Base-by-base conservation (phyloP, 2,329 filamentous ascomycete genomes). In the Pyricularia pennisetigena region DNA sequence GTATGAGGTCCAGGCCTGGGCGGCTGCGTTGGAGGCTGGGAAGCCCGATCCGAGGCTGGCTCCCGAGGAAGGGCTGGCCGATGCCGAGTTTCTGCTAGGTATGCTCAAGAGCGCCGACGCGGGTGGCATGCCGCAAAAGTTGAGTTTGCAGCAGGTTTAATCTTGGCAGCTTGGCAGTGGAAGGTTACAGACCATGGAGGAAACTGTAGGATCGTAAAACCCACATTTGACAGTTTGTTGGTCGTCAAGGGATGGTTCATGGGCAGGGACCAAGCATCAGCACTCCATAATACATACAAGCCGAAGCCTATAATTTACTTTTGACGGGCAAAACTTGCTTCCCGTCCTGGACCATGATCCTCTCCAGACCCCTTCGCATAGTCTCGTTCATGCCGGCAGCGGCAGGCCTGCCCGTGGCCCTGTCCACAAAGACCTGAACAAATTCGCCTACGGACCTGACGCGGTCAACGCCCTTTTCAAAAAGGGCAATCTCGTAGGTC, bases 381-480 rank as follows among this genome's bases (percentile, higher is more conserved):
- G 78, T 79, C 8, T 79, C 74, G 64, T 81, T 82, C 86, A 95
- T 92, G 7, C 89, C 91, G 28, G 82, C 79, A 30, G 81, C 78
- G 28, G 82, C 85, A n/a, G 92, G 91, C 70, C 88, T 85, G 71
- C 89, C 87, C 20, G 86, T 90, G 54, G 84, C 83, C 67, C 91
- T 84, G 69, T 94, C 87, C n/a, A 96, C 91, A 79, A 94, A 97
- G 12, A 97, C 92, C 76, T 97, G 94, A 16, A 93, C 85, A 75
- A 95, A 93, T 73, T 91, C 90, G 1, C 93, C 93, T 0, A 97
- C 93, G 12, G 93, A 92, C 75, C 90, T 92, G 10, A 95, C 92
- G 24, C 85, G 81, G 1, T 92, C 87, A 2, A 88, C 80, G 0
- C 90, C 92, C 69, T 86, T 83, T 75, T 92, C 89, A 74, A 97